Evolutionary conservation across 2,329 filamentous ascomycete genomes (phyloP).

Genomic region (Fusarium foetens): DNA sequence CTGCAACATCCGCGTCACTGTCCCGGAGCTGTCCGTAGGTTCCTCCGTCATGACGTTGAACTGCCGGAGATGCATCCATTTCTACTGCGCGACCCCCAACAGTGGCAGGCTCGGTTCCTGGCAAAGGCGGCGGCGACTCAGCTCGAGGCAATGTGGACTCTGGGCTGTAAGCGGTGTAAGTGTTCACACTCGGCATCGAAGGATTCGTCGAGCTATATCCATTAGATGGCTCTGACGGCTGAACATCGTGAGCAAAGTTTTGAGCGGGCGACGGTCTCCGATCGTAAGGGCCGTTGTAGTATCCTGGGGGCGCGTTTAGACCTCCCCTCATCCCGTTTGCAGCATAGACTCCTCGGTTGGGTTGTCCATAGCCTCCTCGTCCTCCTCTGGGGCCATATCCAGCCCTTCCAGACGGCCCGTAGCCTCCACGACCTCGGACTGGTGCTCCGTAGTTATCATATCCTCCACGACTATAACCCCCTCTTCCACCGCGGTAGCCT

Average conservation of each 20-base stretch:
- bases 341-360: constrained; percentile 48
- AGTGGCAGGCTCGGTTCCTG: constrained; percentile 54
- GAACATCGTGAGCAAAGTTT: constrained; percentile 53
- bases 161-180: constrained; percentile 58
- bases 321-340: constrained; percentile 46
- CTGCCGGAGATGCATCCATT: constrained; percentile 75
- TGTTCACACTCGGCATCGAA: constrained; percentile 48
- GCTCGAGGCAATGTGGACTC: constrained; percentile 65
- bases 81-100: constrained; percentile 75
- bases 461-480: constrained; percentile 63
- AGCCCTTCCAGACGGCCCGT: constrained; percentile 55
- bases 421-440: constrained; percentile 55
- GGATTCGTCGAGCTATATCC: constrained; percentile 47
- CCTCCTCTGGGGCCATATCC: constrained; percentile 56
- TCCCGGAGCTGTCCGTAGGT: constrained; percentile 64
- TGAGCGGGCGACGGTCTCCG: constrained; percentile 52
- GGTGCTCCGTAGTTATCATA: constrained; percentile 59
- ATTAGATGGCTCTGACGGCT: constrained; percentile 49
- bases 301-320: constrained; percentile 56
- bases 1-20: constrained; percentile 76
- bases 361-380: constrained; percentile 48
- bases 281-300: constrained; percentile 54
- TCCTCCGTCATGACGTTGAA: constrained; percentile 54
- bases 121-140: constrained; percentile 71
- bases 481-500: constrained; percentile 59